Evolutionary conservation across 495 filamentous ascomycete genomes (phyloP).

Genomic region (Tuber indicum): DNA sequence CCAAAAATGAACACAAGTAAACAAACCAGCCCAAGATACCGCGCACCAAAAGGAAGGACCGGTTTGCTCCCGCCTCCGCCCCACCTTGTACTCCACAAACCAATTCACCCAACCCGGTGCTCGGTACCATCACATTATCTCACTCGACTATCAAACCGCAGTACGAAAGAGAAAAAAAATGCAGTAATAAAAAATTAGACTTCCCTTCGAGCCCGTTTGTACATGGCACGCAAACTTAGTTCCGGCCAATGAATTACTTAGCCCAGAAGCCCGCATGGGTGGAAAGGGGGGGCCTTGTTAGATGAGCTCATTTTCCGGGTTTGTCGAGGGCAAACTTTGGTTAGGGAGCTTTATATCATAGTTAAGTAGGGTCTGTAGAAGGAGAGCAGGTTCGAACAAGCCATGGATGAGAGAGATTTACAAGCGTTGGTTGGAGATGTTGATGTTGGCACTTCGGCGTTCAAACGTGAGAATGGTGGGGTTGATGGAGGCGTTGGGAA

Average conservation of each 20-base stretch:
- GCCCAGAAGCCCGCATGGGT: background rate
- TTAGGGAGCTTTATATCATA: background rate
- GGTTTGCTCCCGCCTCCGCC: background rate
- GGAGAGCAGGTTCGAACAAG: background rate
- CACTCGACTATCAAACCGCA: background rate
- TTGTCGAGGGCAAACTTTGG: conserved; percentile 2
- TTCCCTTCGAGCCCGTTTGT: conserved; percentile 3
- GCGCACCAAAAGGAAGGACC: background rate
- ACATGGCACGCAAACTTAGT: conserved; percentile 1
- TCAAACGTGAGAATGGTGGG: background rate
- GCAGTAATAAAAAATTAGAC: background rate
- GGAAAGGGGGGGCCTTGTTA: background rate
- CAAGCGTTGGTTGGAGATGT: background rate
- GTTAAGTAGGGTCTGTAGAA: background rate
- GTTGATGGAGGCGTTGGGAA: background rate
- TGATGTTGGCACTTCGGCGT: background rate
- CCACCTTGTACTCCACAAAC: background rate
- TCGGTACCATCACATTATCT: background rate
- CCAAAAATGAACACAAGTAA: background rate
- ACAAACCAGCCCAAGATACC: background rate
- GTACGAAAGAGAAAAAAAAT: background rate
- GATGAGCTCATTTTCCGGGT: background rate
- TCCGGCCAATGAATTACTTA: background rate
- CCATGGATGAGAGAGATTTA: background rate
- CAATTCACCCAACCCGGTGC: background rate